Base-by-base conservation (phyloP, 768 basidiomycete genomes). In the Suillus alpinus region DNA sequence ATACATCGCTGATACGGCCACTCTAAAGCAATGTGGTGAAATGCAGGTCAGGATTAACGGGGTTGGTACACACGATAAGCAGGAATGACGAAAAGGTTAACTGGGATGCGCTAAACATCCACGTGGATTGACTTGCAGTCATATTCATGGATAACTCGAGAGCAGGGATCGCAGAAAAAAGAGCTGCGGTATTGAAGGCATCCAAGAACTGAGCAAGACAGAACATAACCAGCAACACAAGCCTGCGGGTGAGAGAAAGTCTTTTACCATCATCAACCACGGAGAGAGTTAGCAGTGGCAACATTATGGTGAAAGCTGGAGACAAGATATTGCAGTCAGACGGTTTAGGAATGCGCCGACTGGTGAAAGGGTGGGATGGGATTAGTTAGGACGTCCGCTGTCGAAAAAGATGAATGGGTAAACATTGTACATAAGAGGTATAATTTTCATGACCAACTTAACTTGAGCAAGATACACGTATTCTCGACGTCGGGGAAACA, bases 171-270 rank as follows among this genome's bases (percentile, higher is more conserved):
- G 75, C 77, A 14, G 77, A 67, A 46, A 78, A 75, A 23, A 78
- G 70, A 23, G 77, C 70, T 18, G 76, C 71, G 59, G 73, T 77
- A 63, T 75, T 78, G 68, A 82, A 78, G 14, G 75, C 66, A 39
- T 82, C 82, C 56, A 81, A 66, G 63, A 78, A 80, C 52, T 77
- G 73, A n/a, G 80, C 75, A 26, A 74, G 68, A 62, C 77, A 80
- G 36, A 81, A 75, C 16, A 78, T 61, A 6, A 62, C 31, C 2
- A 82, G 67, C 16, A 82, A 61, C 20, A 70, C 20, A 1, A 55
- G 58, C 66, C 70, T 77, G 58, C 66, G 70, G 39, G 60, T 57
- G 46, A 56, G 60, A 43, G 70, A 73, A 56, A 69, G 61, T n/a
- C 1, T 50, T 29, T 58, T 60, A 0, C 29, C 40, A 44, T 65